Evolutionary conservation across 352 stramenopile genomes (phyloP), one percentile per base, ranked within the genome.

Genomic region (Phytopythium litorale): DNA sequence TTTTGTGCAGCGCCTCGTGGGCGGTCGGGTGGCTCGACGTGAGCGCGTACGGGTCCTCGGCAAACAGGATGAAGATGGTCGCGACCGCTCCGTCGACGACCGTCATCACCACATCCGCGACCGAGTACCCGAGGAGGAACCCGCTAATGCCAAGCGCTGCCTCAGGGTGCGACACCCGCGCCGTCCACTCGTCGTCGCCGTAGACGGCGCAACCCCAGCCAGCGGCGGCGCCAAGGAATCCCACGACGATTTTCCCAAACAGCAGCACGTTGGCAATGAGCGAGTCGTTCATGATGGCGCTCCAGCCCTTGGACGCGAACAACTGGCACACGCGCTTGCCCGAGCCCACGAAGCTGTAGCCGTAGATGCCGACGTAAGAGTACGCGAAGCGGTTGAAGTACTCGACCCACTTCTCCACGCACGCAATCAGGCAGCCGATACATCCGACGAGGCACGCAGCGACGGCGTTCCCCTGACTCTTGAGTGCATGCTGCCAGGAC

Each of bases 321-420:
- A 91, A 62, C 51, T 89, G 63, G 28, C 70, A 87, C 21, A 78
- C 75, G 25, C 68, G 65, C 67, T 77, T 84, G 55, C 82, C 80
- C 0, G 76, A 77, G 0, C 60, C 54, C 3, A 70, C 63, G 55
- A 89, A 91, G 62, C 72, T 69, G 66, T 84, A 87, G 48, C 82
- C 82, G 57, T 91, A 91, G 57, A 90, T 77, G 16, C 75, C 82
- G 5, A 91, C 80, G 64, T 89, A 91, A 7, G 81, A 71, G 66
- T 87, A 91, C 7, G 82, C 91, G 52, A 79, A 90, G 58, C 76
- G 69, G 70, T 90, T 94, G 60, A 91, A 91, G 64, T 88, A 90
- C 70, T 92, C 76, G 37, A 91, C 68, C 53, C 81, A 76, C 35
- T 56, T 67, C 65, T 89, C 68, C 53, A 90, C 76, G 48, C 75